Evolutionary conservation across 768 basidiomycete genomes (phyloP).

Genomic region (Auriscalpium vulgare): DNA sequence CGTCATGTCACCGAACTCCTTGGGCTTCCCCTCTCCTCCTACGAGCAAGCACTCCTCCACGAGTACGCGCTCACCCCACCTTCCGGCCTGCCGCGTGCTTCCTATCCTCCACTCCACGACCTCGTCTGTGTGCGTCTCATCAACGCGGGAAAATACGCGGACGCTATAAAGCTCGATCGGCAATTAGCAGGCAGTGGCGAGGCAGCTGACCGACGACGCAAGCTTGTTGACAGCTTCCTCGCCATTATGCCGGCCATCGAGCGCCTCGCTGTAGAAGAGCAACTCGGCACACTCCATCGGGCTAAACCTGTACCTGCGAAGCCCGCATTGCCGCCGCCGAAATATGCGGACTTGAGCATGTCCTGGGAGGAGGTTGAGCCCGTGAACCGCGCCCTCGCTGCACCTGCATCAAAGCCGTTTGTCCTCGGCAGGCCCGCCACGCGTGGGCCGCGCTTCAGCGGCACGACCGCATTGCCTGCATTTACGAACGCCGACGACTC

Average conservation of each 20-base stretch:
- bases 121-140: constrained; percentile 74
- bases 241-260: constrained; percentile 55
- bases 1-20: constrained; percentile 54
- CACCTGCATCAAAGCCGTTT: constrained; percentile 3
- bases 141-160: constrained; percentile 57
- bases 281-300: constrained; percentile 26
- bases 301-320: not conserved
- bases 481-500: no score
- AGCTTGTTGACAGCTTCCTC: constrained; percentile 66
- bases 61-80: constrained; percentile 53
- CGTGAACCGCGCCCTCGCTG: constrained; percentile 20
- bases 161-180: constrained; percentile 72
- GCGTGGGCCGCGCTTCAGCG: not conserved
- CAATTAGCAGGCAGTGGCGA: constrained; percentile 37
- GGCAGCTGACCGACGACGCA: constrained; percentile 44
- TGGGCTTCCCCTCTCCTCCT: constrained; percentile 54
- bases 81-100: constrained; percentile 33
- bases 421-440: constrained; percentile 7
- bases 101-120: constrained; percentile 60
- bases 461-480: no score
- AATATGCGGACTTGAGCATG: constrained; percentile 34
- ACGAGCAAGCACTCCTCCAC: constrained; percentile 54
- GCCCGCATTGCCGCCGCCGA: constrained; percentile 4
- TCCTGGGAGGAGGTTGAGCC: constrained; percentile 51
- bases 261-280: constrained; percentile 51